Base-by-base conservation (phyloP, 2,329 filamentous ascomycete species). In the Chrysosporium queenslandicum region DNA sequence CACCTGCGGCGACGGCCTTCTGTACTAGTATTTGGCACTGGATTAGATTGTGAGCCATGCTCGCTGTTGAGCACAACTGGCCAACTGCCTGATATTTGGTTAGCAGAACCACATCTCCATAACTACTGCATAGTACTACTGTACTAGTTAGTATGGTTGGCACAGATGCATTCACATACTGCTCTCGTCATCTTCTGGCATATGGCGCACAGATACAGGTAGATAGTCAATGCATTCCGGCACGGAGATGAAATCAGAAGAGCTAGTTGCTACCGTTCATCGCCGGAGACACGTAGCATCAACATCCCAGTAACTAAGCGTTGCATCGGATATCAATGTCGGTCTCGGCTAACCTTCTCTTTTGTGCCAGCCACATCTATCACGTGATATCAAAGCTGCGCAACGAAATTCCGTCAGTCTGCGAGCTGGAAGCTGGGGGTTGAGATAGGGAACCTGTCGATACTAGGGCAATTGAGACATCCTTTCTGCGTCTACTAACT, bases 21-120 rank as follows among this genome's bases (percentile, higher is more conserved):
- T 75, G 75, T 52, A 92, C 77, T 42, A 95, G 75, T 37, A 69
- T 74, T 56, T 82, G 80, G 68, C 88, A 94, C 68, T 91, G 85
- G 46, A 79, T 74, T 41, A 96, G 80, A 67, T 96, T 97, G 62
- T 85, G 78, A 58, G 78, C 71, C 74, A 92, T 82, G 58, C 80
- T 86, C 56, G 82, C 77, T 54, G 87, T 94, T 34, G 89, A 90
- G 71, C 88, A 90, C 69, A 96, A 81, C 71, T 96, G 91, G 30
- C 89, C 90, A 42, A 95, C 77, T 58, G 89, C 89, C 88, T 94
- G 62, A 53, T 42, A 34, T 39, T 56, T 47, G 54, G 50, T 46
- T 25, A 51, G 4, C 9, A 9, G 5, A 60, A 37, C 59, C 46
- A 30, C 14, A n/a, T 29, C 5, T 9, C 27, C 9, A 9, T 4